Conservation (phyloP, 495 filamentous ascomycete species). For the Penicillium malachiteum region DNA sequence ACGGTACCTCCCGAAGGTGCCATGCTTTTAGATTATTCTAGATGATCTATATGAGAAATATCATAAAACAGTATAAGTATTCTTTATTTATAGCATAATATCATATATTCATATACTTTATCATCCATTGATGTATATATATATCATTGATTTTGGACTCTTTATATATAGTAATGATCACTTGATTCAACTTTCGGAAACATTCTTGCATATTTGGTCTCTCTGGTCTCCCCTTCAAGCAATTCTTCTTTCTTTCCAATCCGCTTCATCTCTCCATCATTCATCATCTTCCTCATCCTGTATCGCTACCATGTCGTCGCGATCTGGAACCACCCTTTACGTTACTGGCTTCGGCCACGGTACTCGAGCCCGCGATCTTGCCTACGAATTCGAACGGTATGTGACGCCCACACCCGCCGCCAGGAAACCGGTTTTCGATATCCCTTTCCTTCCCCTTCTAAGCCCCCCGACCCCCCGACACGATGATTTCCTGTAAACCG, state of each 20-base stretch:
- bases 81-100: no score
- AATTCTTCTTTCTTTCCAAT: slow-evolving; percentile 6
- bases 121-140: background rate
- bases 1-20: slow-evolving; percentile 30
- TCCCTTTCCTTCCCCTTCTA: slow-evolving; percentile 7
- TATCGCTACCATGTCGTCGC: slow-evolving; percentile 78
- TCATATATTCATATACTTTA: no score
- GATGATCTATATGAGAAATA: background rate
- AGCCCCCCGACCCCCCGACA: slow-evolving; percentile 10
- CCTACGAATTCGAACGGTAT: slow-evolving; percentile 99
- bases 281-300: slow-evolving; percentile 1
- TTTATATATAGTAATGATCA: background rate
- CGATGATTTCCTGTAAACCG: slow-evolving; percentile 16
- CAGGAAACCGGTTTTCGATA: slow-evolving; percentile 29
- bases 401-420: slow-evolving; percentile 56
- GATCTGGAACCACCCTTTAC: slow-evolving; percentile 91
- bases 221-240: slow-evolving; percentile 10
- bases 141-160: background rate
- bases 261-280: slow-evolving; percentile 1
- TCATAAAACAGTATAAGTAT: no score
- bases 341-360: slow-evolving; percentile 98
- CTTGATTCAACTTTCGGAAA: slow-evolving; percentile 5
- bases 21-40: background rate
- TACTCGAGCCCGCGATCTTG: slow-evolving; percentile 98
- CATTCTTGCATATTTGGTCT: slow-evolving; percentile 13